Conservation (phyloP, 306 rosid species). For the Alnus glutinosa region DNA sequence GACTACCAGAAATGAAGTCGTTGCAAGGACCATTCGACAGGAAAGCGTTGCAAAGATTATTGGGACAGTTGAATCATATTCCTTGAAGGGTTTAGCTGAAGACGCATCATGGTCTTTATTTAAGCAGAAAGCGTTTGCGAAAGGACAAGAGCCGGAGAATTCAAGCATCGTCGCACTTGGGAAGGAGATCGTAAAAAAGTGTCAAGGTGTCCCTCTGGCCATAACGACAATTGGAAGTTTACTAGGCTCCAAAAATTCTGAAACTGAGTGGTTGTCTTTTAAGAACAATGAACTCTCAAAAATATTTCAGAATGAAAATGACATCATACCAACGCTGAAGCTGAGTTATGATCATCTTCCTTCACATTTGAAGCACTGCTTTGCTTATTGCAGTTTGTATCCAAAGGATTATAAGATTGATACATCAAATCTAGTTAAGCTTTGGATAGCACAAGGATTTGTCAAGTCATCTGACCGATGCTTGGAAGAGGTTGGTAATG, state of each 20-base stretch:
- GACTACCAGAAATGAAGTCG: background rate
- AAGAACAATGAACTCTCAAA: background rate
- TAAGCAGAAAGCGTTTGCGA: conserved; percentile 10
- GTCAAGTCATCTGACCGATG: background rate
- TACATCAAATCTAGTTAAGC: background rate
- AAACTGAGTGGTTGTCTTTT: background rate
- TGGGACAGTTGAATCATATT: background rate
- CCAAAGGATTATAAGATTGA: background rate
- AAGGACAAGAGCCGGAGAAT: background rate
- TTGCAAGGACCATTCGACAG: conserved; percentile 12
- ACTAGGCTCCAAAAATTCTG: background rate
- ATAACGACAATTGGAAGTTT: conserved; percentile 16
- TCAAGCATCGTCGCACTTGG: background rate
- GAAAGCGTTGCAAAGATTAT: background rate
- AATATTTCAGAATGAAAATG: background rate
- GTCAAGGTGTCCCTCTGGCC: conserved; percentile 16
- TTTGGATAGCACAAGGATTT: conserved; percentile 30
- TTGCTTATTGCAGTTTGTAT: conserved; percentile 21
- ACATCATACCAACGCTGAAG: background rate
- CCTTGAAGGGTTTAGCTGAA: background rate
- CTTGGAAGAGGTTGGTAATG: conserved; percentile 5
- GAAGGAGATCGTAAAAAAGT: background rate
- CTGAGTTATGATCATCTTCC: background rate
- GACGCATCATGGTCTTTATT: conserved; percentile 5
- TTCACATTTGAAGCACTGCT: background rate